Conservation (phyloP, 2,329 filamentous ascomycete species). For the Apiospora koreana region DNA sequence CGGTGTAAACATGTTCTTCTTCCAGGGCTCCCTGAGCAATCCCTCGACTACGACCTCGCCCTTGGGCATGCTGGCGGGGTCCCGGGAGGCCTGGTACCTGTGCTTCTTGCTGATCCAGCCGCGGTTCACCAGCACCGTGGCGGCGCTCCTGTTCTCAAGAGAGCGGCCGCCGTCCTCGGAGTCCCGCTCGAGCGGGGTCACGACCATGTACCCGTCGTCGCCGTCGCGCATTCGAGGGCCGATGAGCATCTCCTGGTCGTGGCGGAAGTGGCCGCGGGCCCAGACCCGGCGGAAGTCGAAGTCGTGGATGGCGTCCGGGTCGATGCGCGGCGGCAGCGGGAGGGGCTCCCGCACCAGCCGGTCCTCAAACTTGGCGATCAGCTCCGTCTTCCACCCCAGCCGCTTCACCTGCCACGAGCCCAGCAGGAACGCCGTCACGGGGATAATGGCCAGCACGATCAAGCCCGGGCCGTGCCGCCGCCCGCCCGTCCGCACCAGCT, state of each 20-base stretch:
- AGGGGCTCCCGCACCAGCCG: constrained; percentile 83
- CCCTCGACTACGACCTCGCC: constrained; percentile 81
- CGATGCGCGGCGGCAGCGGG: constrained; percentile 80
- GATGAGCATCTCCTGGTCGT: constrained; percentile 95
- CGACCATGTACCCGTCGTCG: constrained; percentile 84
- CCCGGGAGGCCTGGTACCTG: constrained; percentile 62
- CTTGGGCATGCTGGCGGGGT: constrained; percentile 64
- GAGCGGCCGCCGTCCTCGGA: constrained; percentile 39
- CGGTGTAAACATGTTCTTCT: constrained; percentile 98
- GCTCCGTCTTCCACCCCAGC: constrained; percentile 88
- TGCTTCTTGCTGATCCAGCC: constrained; percentile 88
- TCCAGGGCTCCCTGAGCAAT: constrained; percentile 83
- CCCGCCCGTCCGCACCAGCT: constrained; percentile 73
- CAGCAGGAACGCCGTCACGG: constrained; percentile 84
- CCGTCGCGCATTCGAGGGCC: constrained; percentile 89
- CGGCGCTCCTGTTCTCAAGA: constrained; percentile 36
- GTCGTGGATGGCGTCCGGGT: constrained; percentile 77
- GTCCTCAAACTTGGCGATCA: constrained; percentile 91
- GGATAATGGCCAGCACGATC: constrained; percentile 82
- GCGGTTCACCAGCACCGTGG: constrained; percentile 81
- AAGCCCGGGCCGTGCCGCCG: constrained; percentile 76
- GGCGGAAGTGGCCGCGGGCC: constrained; percentile 71
- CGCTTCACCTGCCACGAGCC: constrained; percentile 96
- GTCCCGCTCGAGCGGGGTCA: constrained; percentile 83
- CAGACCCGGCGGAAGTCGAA: constrained; percentile 91